Evolutionary conservation across 129 eudicot genomes (phyloP).

Genomic region (Erigeron canadensis): DNA sequence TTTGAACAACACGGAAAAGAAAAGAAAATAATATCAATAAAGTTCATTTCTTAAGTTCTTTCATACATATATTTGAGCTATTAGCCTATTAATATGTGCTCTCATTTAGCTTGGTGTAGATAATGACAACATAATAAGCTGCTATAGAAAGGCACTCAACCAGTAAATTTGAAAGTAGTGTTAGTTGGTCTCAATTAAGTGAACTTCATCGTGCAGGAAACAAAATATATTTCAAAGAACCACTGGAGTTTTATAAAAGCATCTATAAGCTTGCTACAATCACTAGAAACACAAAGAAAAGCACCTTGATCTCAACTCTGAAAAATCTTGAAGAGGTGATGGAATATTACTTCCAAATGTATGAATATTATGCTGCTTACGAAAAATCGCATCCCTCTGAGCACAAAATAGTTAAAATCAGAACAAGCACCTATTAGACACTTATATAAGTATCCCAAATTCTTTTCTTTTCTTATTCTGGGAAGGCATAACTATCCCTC

Average conservation of each 20-base stretch:
- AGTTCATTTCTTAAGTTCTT: neutral
- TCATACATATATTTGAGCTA: neutral
- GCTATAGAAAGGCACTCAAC: neutral
- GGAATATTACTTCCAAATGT: slow-evolving; percentile 77
- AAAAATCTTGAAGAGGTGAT: slow-evolving; percentile 77
- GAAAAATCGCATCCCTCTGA: slow-evolving; percentile 73
- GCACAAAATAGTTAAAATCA: slow-evolving; percentile 6
- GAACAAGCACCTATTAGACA: neutral
- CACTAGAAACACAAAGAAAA: slow-evolving; percentile 5
- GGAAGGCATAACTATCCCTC: neutral
- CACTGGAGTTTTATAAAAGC: slow-evolving; percentile 8
- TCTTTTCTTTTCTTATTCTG: no score
- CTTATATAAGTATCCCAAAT: neutral
- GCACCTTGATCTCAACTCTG: slow-evolving; percentile 74
- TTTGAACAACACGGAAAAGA: slow-evolving; percentile 22
- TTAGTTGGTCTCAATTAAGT: neutral
- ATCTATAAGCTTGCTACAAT: neutral
- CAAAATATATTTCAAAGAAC: neutral
- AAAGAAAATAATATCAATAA: neutral
- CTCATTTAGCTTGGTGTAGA: neutral
- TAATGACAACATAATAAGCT: neutral
- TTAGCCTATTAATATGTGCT: neutral
- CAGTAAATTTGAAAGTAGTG: neutral
- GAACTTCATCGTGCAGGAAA: slow-evolving; percentile 7
- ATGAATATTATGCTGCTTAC: slow-evolving; percentile 76